Base-by-base conservation (phyloP, 1,284 basidiomycete genomes). In the Waitea zeae region DNA sequence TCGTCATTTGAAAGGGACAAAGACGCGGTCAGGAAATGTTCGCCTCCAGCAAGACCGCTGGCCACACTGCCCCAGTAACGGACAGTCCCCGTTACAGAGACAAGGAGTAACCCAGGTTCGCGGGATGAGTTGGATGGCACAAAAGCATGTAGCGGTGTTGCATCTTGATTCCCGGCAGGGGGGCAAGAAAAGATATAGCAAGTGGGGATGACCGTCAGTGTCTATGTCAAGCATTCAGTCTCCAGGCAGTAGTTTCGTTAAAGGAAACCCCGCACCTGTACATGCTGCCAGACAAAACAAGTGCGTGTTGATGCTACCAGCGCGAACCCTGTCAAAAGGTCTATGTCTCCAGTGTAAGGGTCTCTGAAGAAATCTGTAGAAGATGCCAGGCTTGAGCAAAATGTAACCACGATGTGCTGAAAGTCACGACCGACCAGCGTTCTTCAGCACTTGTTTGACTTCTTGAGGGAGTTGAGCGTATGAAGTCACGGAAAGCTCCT, bases 111-210 rank as follows among this genome's bases (percentile, higher is more conserved):
- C 17, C 81, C 82, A 14, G 82, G 82, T 52, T 86, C 82, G 19
- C 79, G 65, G 17, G 67, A 59, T n/a, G 61, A 43, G 5, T 69
- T 70, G 46, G 70, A 70, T 11, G 82, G 78, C 14, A 86, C 67
- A 12, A 86, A 63, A 3, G 62, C 68, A 45, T 79, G 70, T 36
- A 74, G 65, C 9, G 80, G 77, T 17, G 70, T 64, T 11, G 56
- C 42, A 44, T 49, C 58, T 4, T 60, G 50, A 11, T 62, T 49
- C 5, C 46, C 59, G 48, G 49, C 59, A 36, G 46, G 57, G 7
- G 76, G 76, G 48, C 74, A 79, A 12, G 72, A 60, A 45, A 86
- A 81, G 29, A 86, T 86, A 45, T 86, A 84, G 49, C 82, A 86
- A 6, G 79, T 84, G 12, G 80, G 79, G 38, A 65, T 67, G 12